These are phyloP conservation scores for Aspergillus flavus DNA, from an alignment of 2,329 filamentous ascomycete genomes.

Conservation along the genomic window DNA sequence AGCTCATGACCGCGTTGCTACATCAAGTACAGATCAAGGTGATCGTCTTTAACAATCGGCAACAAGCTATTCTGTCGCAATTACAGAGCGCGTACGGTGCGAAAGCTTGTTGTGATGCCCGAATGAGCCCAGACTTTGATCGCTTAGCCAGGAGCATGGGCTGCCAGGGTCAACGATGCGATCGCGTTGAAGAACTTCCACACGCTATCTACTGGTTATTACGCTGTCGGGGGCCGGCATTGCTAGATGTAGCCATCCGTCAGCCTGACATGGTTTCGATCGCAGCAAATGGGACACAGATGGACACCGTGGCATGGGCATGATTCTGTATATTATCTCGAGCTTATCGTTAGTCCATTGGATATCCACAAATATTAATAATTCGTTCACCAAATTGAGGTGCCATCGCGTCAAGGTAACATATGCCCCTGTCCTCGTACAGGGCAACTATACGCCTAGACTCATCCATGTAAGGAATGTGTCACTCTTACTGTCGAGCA, in stretches of 20 bases:
- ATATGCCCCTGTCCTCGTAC: neutral
- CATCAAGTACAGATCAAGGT: neutral
- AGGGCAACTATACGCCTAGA: neutral
- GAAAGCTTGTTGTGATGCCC: neutral
- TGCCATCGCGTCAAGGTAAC: neutral
- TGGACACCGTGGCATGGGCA: neutral
- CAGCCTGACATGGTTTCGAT: neutral
- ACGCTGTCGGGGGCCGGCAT: neutral
- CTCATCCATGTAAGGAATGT: neutral
- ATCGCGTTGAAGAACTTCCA: neutral
- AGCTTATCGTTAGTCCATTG: neutral
- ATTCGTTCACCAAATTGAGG: neutral
- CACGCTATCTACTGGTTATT: neutral
- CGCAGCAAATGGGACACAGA: neutral
- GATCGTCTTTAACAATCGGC: neutral
- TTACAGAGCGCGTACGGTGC: neutral
- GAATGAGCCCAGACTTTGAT: neutral
- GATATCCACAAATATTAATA: neutral
- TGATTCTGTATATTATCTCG: neutral
- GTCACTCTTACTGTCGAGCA: neutral
- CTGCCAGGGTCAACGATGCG: neutral
- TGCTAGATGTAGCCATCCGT: neutral
- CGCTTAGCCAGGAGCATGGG: neutral
- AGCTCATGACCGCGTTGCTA: conserved; percentile 2
- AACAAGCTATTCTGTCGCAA: no score